These are phyloP conservation scores for Phytopythium helicoides DNA, from an alignment of 352 stramenopile genomes.

Conservation along the genomic window DNA sequence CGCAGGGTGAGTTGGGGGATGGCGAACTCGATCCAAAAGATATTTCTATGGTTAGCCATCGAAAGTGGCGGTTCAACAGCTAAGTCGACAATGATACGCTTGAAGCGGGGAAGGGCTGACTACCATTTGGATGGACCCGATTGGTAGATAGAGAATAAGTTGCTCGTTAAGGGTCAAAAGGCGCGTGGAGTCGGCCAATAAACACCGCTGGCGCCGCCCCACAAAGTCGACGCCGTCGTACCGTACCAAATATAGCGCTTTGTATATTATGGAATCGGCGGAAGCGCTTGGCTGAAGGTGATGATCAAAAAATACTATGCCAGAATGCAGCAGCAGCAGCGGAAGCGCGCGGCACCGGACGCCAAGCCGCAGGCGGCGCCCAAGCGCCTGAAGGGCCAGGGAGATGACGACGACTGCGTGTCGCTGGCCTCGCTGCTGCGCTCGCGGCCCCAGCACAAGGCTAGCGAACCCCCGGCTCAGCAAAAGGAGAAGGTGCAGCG, in stretches of 20 bases:
- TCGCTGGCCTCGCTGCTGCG: slow-evolving; percentile 21
- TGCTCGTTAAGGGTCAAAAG: background rate
- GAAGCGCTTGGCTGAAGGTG: too few species aligned
- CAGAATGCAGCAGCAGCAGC: background rate
- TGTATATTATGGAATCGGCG: too few species aligned
- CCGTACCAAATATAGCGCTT: background rate
- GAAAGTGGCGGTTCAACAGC: background rate
- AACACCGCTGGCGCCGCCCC: too few species aligned
- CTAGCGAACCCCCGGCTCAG: slow-evolving; percentile 5
- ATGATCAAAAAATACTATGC: too few species aligned
- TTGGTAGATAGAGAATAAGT: background rate
- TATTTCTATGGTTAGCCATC: background rate
- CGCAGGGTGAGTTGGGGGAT: too few species aligned
- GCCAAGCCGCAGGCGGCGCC: slow-evolving; percentile 2
- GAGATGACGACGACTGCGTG: background rate
- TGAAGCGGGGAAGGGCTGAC: too few species aligned
- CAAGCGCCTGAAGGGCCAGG: slow-evolving; percentile 12
- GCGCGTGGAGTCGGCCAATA: background rate
- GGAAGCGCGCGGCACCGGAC: slow-evolving; percentile 1
- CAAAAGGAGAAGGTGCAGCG: background rate
- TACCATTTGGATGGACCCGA: too few species aligned
- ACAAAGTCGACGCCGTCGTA: background rate
- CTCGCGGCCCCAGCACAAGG: slow-evolving; percentile 11
- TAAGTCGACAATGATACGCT: background rate
- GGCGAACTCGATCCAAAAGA: background rate